Conservation (phyloP, 768 basidiomycete species). For the Russula brevipes region DNA sequence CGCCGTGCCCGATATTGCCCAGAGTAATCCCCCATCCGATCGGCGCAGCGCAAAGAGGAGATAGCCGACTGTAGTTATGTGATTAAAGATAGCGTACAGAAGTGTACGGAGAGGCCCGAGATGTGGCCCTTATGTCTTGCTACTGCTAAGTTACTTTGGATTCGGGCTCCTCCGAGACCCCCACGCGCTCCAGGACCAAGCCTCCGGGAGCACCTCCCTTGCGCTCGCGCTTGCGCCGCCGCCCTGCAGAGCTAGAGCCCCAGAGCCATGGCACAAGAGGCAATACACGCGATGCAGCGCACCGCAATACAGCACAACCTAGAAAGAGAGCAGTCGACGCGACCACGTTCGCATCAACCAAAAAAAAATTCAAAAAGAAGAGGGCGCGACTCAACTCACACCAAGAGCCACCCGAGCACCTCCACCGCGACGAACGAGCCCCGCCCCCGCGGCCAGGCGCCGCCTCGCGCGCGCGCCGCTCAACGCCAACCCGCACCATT, state of each 20-base stretch:
- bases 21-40: too few species aligned
- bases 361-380: background rate
- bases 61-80: too few species aligned
- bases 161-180: background rate
- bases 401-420: constrained; percentile 22
- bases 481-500: constrained; percentile 13
- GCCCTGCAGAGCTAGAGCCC: background rate
- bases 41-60: too few species aligned
- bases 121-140: too few species aligned
- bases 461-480: background rate
- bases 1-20: too few species aligned
- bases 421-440: constrained; percentile 19
- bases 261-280: background rate
- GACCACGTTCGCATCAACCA: background rate
- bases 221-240: too few species aligned
- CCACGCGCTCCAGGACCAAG: background rate
- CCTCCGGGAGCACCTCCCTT: background rate
- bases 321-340: background rate
- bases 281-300: constrained; percentile 11
- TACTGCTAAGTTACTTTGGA: too few species aligned
- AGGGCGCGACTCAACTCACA: constrained; percentile 6
- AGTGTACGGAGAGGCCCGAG: too few species aligned
- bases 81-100: too few species aligned
- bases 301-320: constrained; percentile 16
- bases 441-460: background rate